These are phyloP conservation scores for Bacterosira constricta DNA, from an alignment of 108 stramenopile species.

Conservation along the genomic window DNA sequence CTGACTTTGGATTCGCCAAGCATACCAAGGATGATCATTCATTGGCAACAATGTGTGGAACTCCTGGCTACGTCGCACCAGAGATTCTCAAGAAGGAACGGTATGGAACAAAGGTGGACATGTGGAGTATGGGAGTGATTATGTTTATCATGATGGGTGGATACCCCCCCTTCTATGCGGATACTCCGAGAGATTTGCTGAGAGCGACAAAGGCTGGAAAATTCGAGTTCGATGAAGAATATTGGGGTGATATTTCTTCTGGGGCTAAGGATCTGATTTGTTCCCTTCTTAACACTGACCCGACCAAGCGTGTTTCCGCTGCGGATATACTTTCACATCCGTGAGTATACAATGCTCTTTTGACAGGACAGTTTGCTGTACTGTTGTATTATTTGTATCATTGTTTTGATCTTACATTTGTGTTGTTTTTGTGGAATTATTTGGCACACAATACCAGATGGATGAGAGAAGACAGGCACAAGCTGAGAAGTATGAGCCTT, in stretches of 20 bases:
- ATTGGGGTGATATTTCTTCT: constrained; percentile 74
- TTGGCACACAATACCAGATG: constrained; percentile 53
- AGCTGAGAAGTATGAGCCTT: constrained; percentile 32
- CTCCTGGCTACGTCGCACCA: constrained; percentile 72
- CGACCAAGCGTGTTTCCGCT: constrained; percentile 56
- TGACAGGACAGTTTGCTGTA: background rate
- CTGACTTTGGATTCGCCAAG: constrained; percentile 98
- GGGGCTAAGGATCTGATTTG: constrained; percentile 86
- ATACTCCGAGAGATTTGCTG: constrained; percentile 62
- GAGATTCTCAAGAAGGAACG: constrained; percentile 59
- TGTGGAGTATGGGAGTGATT: constrained; percentile 97
- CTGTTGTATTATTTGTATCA: background rate
- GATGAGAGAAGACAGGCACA: constrained; percentile 37
- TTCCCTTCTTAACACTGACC: constrained; percentile 63
- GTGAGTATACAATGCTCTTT: no score
- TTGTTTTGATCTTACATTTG: background rate
- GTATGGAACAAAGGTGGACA: constrained; percentile 78
- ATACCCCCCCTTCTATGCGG: constrained; percentile 89
- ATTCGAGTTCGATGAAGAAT: constrained; percentile 75
- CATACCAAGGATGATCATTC: constrained; percentile 48
- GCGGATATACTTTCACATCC: constrained; percentile 55
- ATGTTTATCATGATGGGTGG: constrained; percentile 92
- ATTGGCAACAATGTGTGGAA: constrained; percentile 75
- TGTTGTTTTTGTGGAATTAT: constrained; percentile 14
- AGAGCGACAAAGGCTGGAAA: constrained; percentile 54